These are phyloP conservation scores for Ramaria sp. DNA, from an alignment of 768 basidiomycete genomes.

Conservation along the genomic window DNA sequence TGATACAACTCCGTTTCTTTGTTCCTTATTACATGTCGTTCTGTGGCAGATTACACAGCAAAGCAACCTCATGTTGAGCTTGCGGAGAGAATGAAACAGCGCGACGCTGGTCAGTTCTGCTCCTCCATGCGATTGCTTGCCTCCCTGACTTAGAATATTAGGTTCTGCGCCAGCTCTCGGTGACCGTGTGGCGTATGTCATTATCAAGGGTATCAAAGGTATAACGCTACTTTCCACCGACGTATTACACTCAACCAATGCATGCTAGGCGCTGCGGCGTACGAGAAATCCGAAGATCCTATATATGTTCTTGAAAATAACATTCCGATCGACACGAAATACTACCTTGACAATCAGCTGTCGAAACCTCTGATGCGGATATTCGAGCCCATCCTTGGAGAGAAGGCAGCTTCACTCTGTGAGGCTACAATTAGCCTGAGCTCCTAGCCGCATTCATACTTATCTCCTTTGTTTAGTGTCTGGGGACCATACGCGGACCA, in stretches of 20 bases:
- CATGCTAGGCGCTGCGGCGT: conserved; percentile 80
- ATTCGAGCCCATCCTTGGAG: conserved; percentile 95
- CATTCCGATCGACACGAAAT: conserved; percentile 94
- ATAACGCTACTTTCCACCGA: conserved; percentile 2
- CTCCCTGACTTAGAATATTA: conserved; percentile 15
- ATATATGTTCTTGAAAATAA: conserved; percentile 97
- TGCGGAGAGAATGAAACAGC: conserved; percentile 89
- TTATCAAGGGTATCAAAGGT: conserved; percentile 95
- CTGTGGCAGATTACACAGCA: conserved; percentile 64
- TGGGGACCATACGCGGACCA: conserved; percentile 91
- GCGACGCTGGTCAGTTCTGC: conserved; percentile 63
- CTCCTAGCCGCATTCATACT: conserved; percentile 5
- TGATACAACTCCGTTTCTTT: not conserved
- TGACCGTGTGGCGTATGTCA: conserved; percentile 98
- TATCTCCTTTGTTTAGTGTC: conserved; percentile 45
- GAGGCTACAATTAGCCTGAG: conserved; percentile 20
- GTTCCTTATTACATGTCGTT: not conserved
- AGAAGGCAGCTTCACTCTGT: conserved; percentile 79
- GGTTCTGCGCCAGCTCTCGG: conserved; percentile 96
- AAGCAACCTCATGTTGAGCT: conserved; percentile 97
- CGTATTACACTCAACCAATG: not conserved
- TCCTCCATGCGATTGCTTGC: not conserved
- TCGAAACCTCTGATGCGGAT: conserved; percentile 96
- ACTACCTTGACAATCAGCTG: conserved; percentile 96
- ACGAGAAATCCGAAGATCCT: conserved; percentile 98